Evolutionary conservation across 306 rosid genomes (phyloP), one percentile per base, ranked within the genome.

Genomic region (Acacia confusa): DNA sequence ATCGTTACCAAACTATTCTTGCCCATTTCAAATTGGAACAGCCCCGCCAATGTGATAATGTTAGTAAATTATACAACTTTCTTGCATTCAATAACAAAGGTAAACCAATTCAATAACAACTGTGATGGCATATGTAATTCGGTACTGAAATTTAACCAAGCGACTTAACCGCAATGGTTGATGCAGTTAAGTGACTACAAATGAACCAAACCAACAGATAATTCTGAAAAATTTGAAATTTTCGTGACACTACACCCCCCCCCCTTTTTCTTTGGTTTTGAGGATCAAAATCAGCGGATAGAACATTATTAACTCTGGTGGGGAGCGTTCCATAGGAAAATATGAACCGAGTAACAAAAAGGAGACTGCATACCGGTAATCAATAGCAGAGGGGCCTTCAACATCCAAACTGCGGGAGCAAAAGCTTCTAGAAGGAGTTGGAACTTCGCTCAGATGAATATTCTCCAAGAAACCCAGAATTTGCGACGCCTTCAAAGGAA

Each of bases 361-460:
- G 72, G 48, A 44, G 52, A 74, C 0, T 11, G 24, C 61, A 60
- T 77, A 95, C 99, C 89, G 16, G 75, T 95, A 95, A 90, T 95
- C 93, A 15, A 92, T 86, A 66, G 96, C 40, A 60, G 90, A 41
- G 28, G 99, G 99, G 61, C 70, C 94, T 77, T 85, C 83, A 79
- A 87, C 83, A 79, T 83, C 78, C 60, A 86, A 41, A 71, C 81
- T 84, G 25, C 61, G 90, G 68, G 94, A 89, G 80, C 90, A 90
- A 84, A 89, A 87, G 85, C 70, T 82, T 90, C 90, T 83, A 45
- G 83, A 78, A 84, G 84, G 81, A 65, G 36, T 27, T 0, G 80
- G n/a, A n/a, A n/a, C n/a, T n/a, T n/a, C n/a, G n/a, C n/a, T n/a
- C 64, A 41, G 73, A 44, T 40, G 53, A 57, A 72, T 40, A 41